These are phyloP conservation scores for Leptographium wingfieldii DNA, from an alignment of 2,329 filamentous ascomycete species.

Conservation along the genomic window DNA sequence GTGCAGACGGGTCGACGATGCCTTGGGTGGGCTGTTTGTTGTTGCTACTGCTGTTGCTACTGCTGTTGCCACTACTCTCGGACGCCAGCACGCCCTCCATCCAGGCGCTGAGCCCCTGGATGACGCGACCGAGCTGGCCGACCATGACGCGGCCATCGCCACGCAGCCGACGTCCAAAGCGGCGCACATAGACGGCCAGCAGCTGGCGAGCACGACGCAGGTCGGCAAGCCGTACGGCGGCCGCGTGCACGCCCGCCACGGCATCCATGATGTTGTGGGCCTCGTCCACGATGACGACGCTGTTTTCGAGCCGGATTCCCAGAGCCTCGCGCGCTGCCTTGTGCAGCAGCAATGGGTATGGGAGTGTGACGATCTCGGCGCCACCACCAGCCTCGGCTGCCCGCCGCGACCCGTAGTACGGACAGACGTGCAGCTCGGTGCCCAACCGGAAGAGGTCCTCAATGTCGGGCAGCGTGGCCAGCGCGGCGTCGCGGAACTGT, in stretches of 20 bases:
- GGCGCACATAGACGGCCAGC: conserved; percentile 70
- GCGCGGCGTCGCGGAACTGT: conserved; percentile 70
- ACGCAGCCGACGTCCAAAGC: conserved; percentile 78
- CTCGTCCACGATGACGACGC: conserved; percentile 92
- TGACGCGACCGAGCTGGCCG: conserved; percentile 70
- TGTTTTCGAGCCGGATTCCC: conserved; percentile 71
- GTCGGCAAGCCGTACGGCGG: conserved; percentile 61
- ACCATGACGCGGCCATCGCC: conserved; percentile 87
- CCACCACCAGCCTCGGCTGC: conserved; percentile 69
- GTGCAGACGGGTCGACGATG: conserved; percentile 53
- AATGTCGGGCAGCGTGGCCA: conserved; percentile 83
- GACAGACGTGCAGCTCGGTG: conserved; percentile 68
- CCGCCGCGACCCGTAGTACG: conserved; percentile 88
- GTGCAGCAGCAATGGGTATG: conserved; percentile 83
- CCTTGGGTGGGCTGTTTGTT: conserved; percentile 23
- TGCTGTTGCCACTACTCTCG: conserved; percentile 16
- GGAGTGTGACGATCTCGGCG: conserved; percentile 82
- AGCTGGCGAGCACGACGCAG: conserved; percentile 61
- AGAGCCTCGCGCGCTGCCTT: conserved; percentile 78
- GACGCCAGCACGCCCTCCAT: conserved; percentile 40
- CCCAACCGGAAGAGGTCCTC: conserved; percentile 77
- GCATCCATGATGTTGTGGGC: conserved; percentile 97
- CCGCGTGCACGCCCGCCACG: conserved; percentile 74
- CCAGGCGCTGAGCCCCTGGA: conserved; percentile 65
- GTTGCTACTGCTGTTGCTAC: background rate